Percentiles rank a stretch among this genome's conserved stretches.
phyloP scores from a whole-genome alignment of 2,329 filamentous ascomycete genomes.

The Sclerotinia minor region DNA sequence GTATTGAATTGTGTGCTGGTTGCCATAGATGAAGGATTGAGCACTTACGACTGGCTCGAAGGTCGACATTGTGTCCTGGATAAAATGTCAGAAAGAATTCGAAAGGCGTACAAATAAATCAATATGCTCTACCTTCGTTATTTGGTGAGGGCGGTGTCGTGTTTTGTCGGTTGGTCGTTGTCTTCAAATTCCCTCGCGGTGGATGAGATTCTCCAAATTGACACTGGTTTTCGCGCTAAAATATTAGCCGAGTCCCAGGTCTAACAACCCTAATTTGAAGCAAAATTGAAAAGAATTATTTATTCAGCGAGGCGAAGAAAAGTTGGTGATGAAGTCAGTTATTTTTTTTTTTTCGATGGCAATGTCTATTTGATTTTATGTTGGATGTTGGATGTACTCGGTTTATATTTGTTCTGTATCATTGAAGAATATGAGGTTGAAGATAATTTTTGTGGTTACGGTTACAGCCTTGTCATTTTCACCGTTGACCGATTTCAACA shows the following conservation, averaged over 20 bases:
- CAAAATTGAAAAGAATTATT: slow-evolving; percentile 26
- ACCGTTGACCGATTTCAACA: not conserved
- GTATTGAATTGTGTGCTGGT: slow-evolving; percentile 13
- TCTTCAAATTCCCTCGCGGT: slow-evolving; percentile 23
- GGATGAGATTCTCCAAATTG: slow-evolving; percentile 22
- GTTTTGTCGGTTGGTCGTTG: slow-evolving; percentile 37
- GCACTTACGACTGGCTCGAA: slow-evolving; percentile 71
- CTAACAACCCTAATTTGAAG: slow-evolving; percentile 29
- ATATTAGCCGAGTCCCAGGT: slow-evolving; percentile 33
- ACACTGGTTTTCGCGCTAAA: slow-evolving; percentile 20
- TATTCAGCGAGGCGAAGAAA: not conserved
- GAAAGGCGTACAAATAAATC: slow-evolving; percentile 5
- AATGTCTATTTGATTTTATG: not conserved
- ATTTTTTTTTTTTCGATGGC: not conserved
- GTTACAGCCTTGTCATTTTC: slow-evolving; percentile 9
- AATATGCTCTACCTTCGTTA: slow-evolving; percentile 42
- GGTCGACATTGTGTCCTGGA: slow-evolving; percentile 60
- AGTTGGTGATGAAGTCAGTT: slow-evolving; percentile 1
- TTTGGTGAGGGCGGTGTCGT: slow-evolving; percentile 42
- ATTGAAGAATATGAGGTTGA: not conserved
- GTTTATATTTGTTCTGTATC: not conserved
- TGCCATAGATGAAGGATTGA: slow-evolving; percentile 22
- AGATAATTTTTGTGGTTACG: not conserved
- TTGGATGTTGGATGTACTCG: not conserved
- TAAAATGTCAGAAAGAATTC: slow-evolving; percentile 40